Conservation (phyloP, 176 grass and related monocot genomes). For the Bothriochloa decipiens region DNA sequence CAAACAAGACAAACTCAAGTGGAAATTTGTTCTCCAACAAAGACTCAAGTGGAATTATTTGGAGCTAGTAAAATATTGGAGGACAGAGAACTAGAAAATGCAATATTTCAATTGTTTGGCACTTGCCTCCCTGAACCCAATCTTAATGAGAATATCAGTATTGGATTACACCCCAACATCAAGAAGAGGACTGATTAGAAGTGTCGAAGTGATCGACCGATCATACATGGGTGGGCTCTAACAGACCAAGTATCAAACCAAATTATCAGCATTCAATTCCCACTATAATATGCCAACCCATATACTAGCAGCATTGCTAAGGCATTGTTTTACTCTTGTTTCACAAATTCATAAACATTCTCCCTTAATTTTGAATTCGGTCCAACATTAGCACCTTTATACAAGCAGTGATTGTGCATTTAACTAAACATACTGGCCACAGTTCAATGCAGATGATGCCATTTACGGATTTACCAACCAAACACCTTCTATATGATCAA, state of each 20-base stretch:
- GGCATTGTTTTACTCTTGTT: not conserved
- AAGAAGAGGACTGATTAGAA: not conserved
- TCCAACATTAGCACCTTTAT: not conserved
- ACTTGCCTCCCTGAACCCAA: not conserved
- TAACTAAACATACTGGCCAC: not conserved
- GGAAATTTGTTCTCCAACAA: not conserved
- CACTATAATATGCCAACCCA: not conserved
- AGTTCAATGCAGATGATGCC: not conserved
- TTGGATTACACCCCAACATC: not conserved
- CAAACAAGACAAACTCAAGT: constrained; percentile 1
- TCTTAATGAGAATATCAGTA: not conserved
- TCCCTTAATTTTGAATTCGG: not conserved
- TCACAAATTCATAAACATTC: not conserved
- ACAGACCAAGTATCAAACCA: too few relatives aligned
- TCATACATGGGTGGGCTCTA: not conserved
- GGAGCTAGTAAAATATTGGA: constrained; percentile 2
- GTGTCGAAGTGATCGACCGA: not conserved
- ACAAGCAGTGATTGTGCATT: not conserved
- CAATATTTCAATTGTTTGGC: not conserved
- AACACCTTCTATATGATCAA: not conserved
- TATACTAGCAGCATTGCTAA: not conserved
- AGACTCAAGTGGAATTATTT: not conserved
- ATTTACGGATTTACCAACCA: not conserved
- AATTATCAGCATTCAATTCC: too few relatives aligned
- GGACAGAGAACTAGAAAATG: not conserved